phyloP scores from a whole-genome alignment of 768 basidiomycete genomes.

The Leccinum fibrillosum region DNA sequence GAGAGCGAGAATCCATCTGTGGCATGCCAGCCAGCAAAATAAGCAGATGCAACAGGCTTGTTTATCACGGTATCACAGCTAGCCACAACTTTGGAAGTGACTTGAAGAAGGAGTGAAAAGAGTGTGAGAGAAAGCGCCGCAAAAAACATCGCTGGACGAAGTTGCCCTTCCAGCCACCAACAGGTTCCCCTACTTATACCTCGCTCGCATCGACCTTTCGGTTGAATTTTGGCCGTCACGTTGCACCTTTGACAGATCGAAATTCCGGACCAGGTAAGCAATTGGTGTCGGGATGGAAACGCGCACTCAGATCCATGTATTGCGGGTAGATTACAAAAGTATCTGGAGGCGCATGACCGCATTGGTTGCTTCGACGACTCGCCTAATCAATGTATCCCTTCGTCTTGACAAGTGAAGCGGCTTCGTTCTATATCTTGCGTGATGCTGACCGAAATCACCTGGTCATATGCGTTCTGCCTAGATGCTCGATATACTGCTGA shows the following conservation, averaged over 20 bases:
- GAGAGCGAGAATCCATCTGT: conserved; percentile 45
- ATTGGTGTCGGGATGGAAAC: not conserved
- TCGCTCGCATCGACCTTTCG: not conserved
- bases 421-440: not conserved
- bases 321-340: not conserved
- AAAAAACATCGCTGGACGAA: not conserved
- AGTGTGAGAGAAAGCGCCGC: not conserved
- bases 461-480: not conserved
- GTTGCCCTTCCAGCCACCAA: not conserved
- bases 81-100: not conserved
- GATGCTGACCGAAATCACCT: not conserved
- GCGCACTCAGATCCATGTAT: not conserved
- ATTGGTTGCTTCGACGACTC: not conserved
- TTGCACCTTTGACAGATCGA: not conserved
- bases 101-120: not conserved
- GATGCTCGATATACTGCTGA: not conserved
- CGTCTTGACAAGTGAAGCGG: not conserved
- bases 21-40: conserved; percentile 67
- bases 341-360: not conserved
- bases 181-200: not conserved
- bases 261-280: not conserved
- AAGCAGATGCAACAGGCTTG: conserved; percentile 43
- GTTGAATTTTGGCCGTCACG: not conserved
- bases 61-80: conserved; percentile 38
- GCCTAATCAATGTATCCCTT: not conserved